phyloP scores from a whole-genome alignment of 768 basidiomycete genomes.

The Agrocybe pediades region DNA sequence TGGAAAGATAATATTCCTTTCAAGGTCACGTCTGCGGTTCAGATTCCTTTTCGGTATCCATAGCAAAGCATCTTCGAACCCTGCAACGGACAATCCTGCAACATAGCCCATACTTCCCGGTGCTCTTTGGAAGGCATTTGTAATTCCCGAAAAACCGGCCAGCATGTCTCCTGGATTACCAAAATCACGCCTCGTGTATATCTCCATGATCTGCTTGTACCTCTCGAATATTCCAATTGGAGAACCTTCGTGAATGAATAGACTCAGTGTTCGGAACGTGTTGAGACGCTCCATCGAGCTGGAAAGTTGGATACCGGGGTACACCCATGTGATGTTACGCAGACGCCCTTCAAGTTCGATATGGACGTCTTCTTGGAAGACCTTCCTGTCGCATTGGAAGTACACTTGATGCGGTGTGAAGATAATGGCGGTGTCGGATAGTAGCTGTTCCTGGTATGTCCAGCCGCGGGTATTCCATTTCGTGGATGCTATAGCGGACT shows the following conservation, averaged over 20 bases:
- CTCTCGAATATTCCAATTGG: background rate
- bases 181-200: background rate
- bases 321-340: background rate
- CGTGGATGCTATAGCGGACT: background rate
- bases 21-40: background rate
- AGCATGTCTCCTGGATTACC: background rate
- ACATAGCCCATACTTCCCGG: constrained; percentile 5
- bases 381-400: background rate
- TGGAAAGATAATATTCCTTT: background rate
- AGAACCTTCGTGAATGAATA: background rate
- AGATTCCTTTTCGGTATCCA: background rate
- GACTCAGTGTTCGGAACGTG: background rate
- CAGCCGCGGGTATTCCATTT: constrained; percentile 1
- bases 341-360: background rate
- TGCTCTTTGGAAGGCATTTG: background rate
- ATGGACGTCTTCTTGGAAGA: background rate
- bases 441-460: constrained; percentile 2
- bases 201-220: background rate
- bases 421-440: background rate
- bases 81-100: background rate
- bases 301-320: background rate
- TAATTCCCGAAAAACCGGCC: background rate
- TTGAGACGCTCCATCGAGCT: background rate
- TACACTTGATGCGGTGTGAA: constrained; percentile 1
- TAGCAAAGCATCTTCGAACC: background rate